A percentile compares a stretch with the other conserved stretches of the same genome.
Conservation (phyloP, 208 protist species). For the Angomonas ambiguus region DNA sequence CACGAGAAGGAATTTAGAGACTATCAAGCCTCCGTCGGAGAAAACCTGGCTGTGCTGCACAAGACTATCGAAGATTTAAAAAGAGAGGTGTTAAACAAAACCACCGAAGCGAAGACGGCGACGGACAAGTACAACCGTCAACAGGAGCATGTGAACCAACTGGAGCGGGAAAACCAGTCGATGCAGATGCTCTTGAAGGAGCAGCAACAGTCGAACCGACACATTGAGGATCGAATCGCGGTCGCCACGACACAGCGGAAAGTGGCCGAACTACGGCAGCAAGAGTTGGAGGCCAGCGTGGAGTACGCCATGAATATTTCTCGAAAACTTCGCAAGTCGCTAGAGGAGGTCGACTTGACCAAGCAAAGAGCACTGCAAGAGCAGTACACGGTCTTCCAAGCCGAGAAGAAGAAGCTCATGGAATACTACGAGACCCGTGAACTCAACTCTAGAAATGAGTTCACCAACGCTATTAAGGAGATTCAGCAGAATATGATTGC, state of each 20-base stretch:
- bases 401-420: constrained; percentile 19
- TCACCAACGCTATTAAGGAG: constrained; percentile 19
- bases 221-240: not conserved
- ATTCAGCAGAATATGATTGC: constrained; percentile 30
- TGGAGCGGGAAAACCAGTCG: not conserved
- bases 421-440: constrained; percentile 42
- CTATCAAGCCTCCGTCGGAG: not conserved
- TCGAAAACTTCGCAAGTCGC: not conserved
- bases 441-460: constrained; percentile 22
- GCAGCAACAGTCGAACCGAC: not conserved
- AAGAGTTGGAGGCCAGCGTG: constrained; percentile 3
- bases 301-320: constrained; percentile 3
- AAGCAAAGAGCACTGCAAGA: constrained; percentile 22
- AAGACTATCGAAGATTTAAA: not conserved
- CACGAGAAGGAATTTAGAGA: constrained; percentile 5
- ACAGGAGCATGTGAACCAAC: not conserved
- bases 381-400: constrained; percentile 42
- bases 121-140: not conserved
- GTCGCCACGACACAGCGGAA: not conserved
- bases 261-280: constrained; percentile 3
- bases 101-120: not conserved
- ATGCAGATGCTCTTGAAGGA: constrained; percentile 3
- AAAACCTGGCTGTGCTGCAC: not conserved
- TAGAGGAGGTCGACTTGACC: constrained; percentile 1
- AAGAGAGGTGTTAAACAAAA: not conserved